phyloP scores from a whole-genome alignment of 75 land plant genomes.

The Sequoiadendron giganteum region DNA sequence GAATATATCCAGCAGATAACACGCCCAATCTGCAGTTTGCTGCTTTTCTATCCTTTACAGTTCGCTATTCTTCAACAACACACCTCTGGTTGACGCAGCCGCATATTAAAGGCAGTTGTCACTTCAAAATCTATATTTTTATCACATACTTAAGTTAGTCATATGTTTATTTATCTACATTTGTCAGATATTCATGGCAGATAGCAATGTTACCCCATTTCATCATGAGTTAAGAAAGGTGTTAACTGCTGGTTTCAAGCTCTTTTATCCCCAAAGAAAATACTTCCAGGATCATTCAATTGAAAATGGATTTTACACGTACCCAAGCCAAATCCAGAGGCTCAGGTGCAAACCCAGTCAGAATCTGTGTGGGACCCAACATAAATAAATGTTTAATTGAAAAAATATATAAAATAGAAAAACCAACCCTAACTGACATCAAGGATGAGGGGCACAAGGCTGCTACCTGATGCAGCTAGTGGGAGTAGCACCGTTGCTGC shows the following conservation, averaged over 20 bases:
- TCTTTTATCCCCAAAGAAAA: conserved; percentile 79
- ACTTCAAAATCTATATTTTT: not conserved
- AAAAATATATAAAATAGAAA: no score
- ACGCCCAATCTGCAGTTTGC: not conserved
- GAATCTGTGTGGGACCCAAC: no score
- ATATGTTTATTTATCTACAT: not conserved
- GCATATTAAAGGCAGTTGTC: not conserved
- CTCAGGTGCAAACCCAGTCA: no score
- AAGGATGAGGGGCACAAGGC: no score
- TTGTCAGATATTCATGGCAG: not conserved
- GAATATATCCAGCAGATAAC: not conserved
- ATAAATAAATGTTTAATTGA: no score
- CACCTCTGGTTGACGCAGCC: not conserved
- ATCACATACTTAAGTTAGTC: not conserved
- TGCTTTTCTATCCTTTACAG: not conserved
- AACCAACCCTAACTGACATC: no score
- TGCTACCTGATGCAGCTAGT: no score
- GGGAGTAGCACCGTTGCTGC: no score
- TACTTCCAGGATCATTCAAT: conserved; percentile 65
- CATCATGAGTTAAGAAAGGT: conserved; percentile 50
- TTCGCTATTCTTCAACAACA: not conserved
- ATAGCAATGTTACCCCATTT: conserved; percentile 38
- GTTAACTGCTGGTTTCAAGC: conserved; percentile 51
- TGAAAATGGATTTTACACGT: conserved; percentile 23
- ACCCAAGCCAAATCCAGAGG: no score